Base-by-base conservation (phyloP, 2,329 filamentous ascomycete genomes). In the Fusarium napiforme region DNA sequence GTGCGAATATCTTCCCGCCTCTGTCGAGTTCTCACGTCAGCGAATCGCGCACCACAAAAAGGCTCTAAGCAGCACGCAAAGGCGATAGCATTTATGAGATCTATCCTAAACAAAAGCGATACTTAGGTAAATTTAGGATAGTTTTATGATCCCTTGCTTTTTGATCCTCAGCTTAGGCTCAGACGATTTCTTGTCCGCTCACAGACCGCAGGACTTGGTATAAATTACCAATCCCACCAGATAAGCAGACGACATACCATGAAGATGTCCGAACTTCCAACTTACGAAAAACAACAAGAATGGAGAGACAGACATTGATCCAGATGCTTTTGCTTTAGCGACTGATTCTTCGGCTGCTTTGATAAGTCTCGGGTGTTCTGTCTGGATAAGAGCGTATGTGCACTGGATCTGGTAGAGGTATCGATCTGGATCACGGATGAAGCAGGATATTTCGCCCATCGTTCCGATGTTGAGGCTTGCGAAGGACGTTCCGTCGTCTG, bases 321-420 rank as follows among this genome's bases (percentile, higher is more conserved):
- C 49, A 1, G 60, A 14, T 4, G 45, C 15, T 45, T 39, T 49
- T 1, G 66, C 66, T 10, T 26, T 30, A 1, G 28, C 15, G 0
- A 55, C 49, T 10, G 47, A 60, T 1, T 23, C 34, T 0, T 28
- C 32, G 2, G 57, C 47, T 9, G 43, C 55, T 21, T 11, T n/a
- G 6, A 56, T 0, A 7, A 70, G 60, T 1, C 47, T 46, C 0
- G 67, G 67, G 2, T 70, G 32, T n/a, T 70, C 66, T 2, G 12
- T 21, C 2, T 56, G 47, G 1, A 70, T 15, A 4, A 70, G 32
- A 3, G 39, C 26, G 4, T 71, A 71, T 2, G 55, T 9, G 2
- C 60, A 66, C 5, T 62, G 68, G 18, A 71, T 65, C 15, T 61
- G 68, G 4, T 70, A 66, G 0, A 71, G 30, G 10, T 71, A 43